Evolutionary conservation across 23 red algal genomes (phyloP).

Genomic region (Gracilaria caudata): DNA sequence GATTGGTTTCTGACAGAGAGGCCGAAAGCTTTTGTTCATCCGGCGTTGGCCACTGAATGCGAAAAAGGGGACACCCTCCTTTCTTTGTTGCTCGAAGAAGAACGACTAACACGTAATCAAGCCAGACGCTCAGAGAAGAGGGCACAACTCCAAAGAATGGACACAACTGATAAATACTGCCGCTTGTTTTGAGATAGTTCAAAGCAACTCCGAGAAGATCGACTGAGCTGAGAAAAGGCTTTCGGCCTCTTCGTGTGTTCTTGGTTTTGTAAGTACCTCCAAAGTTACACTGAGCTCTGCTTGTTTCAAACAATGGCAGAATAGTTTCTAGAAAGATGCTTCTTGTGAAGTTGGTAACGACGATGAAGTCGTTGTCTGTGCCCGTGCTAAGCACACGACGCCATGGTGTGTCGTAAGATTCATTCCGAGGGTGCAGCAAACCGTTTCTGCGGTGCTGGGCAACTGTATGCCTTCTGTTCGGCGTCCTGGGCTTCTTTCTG

Average conservation of each 20-base stretch:
- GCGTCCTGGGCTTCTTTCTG: neutral
- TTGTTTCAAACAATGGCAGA: neutral
- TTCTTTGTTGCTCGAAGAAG: neutral
- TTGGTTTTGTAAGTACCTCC: neutral
- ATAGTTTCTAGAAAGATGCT: neutral
- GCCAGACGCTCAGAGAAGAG: neutral
- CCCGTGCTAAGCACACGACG: neutral
- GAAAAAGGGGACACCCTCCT: neutral
- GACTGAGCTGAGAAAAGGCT: neutral
- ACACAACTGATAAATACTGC: neutral
- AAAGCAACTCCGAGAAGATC: neutral
- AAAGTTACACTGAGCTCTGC: neutral
- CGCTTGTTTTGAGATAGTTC: neutral
- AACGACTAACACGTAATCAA: neutral
- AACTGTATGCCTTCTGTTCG: neutral
- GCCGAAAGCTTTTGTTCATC: constrained; percentile 4
- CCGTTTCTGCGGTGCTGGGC: neutral
- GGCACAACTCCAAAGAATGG: neutral
- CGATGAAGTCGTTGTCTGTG: constrained; percentile 11
- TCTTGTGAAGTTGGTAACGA: neutral
- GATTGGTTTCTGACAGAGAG: neutral
- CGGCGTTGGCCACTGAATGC: neutral
- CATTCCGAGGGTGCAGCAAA: neutral
- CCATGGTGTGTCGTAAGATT: neutral
- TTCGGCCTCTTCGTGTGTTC: neutral